These are phyloP conservation scores for Sungouiella thailandica DNA, from an alignment of 805 yeast genomes.

Conservation along the genomic window DNA sequence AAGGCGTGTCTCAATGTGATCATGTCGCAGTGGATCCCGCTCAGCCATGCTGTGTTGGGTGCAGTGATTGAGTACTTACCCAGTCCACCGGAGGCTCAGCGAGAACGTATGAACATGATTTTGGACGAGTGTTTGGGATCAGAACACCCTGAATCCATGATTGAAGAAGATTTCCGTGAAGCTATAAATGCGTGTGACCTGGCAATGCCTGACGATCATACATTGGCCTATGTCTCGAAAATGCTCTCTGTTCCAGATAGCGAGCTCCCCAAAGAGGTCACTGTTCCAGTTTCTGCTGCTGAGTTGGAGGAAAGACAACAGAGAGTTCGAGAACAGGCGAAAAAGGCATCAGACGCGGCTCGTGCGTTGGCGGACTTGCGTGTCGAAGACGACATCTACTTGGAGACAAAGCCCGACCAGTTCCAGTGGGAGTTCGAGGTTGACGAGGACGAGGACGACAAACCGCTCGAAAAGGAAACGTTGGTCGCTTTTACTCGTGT, in stretches of 20 bases:
- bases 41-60: constrained; percentile 77
- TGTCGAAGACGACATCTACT: constrained; percentile 21
- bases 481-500: constrained; percentile 85
- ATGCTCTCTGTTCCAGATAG: constrained; percentile 79
- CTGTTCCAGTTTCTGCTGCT: constrained; percentile 40
- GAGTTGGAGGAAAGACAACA: constrained; percentile 61
- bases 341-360: constrained; percentile 54
- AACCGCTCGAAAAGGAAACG: constrained; percentile 51
- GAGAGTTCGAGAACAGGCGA: constrained; percentile 62
- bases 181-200: constrained; percentile 66
- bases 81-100: constrained; percentile 76
- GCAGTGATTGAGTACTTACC: constrained; percentile 84
- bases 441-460: constrained; percentile 44
- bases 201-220: constrained; percentile 49
- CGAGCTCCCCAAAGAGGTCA: constrained; percentile 62
- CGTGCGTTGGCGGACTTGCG: constrained; percentile 17
- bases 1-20: constrained; percentile 57
- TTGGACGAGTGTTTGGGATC: constrained; percentile 40
- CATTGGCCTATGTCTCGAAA: constrained; percentile 78
- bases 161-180: constrained; percentile 45
- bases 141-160: constrained; percentile 22
- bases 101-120: constrained; percentile 61
- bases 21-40: constrained; percentile 92
- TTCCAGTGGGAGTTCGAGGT: constrained; percentile 48
- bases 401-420: constrained; percentile 27